Base-by-base conservation (phyloP, 768 basidiomycete genomes). In the Pisolithus albus region DNA sequence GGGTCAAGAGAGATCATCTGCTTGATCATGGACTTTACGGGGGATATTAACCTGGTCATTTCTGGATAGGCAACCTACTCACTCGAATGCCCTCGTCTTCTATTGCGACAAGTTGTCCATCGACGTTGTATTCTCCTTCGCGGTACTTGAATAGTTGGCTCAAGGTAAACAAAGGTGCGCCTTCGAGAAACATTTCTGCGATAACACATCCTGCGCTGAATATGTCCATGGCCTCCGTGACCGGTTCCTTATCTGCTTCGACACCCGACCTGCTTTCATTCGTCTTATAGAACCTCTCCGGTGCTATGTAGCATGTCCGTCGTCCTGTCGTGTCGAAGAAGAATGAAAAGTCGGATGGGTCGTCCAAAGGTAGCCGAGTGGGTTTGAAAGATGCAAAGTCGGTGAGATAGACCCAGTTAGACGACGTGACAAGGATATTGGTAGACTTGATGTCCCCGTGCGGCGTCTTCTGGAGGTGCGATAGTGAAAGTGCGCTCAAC, bases 371-470 rank as follows among this genome's bases (percentile, higher is more conserved):
- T 10, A 99, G 81, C 66, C 83, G 90, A 2, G 92, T 94, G 0
- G 94, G 96, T 65, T 99, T 99, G 79, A 90, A 94, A 6, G 82
- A 71, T 0, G 94, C 90, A 65, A 98, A 98, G 71, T 98, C 96
- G 39, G 94, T 89, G 47, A 99, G 75, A 62, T 93, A 92, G 10
- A 96, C 79, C 84, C 91, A 92, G 61, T 97, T 94, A 78, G 92
- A 94, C 0, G 95, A 93, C 0, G 94, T 93, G 46, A 98, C 91
- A 47, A 98, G 80, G 58, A 99, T 82, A 65, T 99, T 99, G 68
- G 94, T 91, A 4, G 92, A 92, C 69, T 97, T 98, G 74, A 99
- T 88, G 66, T 98, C 95, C 9, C 96, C 96, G 68, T 99, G 96
- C 2, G 94, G 81, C n/a, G 94, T 75, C 72, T 94, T 89, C 46